A percentile compares a stretch with the other conserved stretches of the same genome.
Conservation (phyloP, 345 rosid species). For the Melaleuca quinquenervia region DNA sequence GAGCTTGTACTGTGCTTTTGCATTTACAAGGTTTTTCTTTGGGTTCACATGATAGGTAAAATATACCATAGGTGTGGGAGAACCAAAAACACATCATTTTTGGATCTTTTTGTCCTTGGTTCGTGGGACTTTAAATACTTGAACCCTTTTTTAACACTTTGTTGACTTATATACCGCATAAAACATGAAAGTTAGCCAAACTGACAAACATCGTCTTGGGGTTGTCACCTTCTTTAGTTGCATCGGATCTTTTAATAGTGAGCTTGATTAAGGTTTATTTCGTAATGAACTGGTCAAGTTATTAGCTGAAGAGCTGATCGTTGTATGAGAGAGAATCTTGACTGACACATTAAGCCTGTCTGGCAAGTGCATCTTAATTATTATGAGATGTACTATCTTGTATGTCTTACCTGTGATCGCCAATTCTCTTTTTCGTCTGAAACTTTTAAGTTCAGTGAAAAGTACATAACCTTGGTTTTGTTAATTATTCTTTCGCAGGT, state of each 20-base stretch:
- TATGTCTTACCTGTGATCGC: neutral
- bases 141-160: neutral
- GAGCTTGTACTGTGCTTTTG: neutral
- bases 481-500: conserved; percentile 32
- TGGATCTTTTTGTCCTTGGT: neutral
- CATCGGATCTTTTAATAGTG: neutral
- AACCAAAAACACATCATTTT: neutral
- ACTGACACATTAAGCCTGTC: neutral
- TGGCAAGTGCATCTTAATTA: neutral
- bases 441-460: neutral
- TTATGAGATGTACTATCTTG: neutral
- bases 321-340: neutral
- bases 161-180: neutral
- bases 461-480: conserved; percentile 12
- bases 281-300: neutral
- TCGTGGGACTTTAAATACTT: neutral
- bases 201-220: neutral
- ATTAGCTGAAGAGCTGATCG: neutral
- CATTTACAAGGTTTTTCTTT: neutral
- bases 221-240: neutral
- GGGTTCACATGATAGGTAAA: neutral
- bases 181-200: neutral
- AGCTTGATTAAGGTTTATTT: neutral
- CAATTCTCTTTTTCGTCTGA: neutral
- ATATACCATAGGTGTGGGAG: neutral